phyloP scores from a whole-genome alignment of 1,284 basidiomycete species.

The Ustilago tritici region DNA sequence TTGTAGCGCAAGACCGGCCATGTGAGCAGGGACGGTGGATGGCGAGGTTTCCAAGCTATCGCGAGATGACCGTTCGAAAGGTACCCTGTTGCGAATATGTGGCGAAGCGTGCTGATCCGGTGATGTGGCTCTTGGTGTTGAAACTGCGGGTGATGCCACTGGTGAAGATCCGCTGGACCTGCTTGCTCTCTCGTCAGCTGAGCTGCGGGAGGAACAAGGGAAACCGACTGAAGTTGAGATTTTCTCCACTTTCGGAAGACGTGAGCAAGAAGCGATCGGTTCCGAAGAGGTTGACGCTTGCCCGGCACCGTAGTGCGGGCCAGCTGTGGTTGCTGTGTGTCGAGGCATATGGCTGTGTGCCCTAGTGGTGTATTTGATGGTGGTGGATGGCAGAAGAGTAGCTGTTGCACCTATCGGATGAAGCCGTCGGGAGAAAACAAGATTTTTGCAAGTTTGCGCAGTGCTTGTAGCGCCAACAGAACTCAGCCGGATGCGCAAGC shows the following conservation, averaged over 20 bases:
- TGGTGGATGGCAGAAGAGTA: constrained; percentile 2
- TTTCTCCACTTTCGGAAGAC: constrained; percentile 20
- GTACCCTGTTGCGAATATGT: constrained; percentile 9
- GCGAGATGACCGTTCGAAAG: constrained; percentile 12
- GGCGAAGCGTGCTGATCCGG: constrained; percentile 15
- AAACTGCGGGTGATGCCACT: constrained; percentile 32
- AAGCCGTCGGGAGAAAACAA: background rate
- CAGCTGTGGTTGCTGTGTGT: background rate
- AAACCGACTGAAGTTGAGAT: constrained; percentile 26
- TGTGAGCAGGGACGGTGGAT: constrained; percentile 25
- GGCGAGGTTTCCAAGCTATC: constrained; percentile 17
- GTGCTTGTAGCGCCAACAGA: constrained; percentile 1
- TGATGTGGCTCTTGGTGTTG: constrained; percentile 40
- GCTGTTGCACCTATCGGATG: background rate
- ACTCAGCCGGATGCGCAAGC: constrained; percentile 18
- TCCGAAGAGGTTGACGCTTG: constrained; percentile 6
- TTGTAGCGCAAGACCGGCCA: constrained; percentile 39
- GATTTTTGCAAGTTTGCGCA: constrained; percentile 1
- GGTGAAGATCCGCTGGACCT: constrained; percentile 29
- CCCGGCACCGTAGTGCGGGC: constrained; percentile 1
- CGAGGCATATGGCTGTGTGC: background rate
- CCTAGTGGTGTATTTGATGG: background rate
- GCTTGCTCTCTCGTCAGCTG: constrained; percentile 13
- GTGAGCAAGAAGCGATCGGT: constrained; percentile 8
- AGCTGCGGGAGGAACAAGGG: constrained; percentile 25